Conservation (phyloP, 768 basidiomycete species). For the Panellus pusillus region DNA sequence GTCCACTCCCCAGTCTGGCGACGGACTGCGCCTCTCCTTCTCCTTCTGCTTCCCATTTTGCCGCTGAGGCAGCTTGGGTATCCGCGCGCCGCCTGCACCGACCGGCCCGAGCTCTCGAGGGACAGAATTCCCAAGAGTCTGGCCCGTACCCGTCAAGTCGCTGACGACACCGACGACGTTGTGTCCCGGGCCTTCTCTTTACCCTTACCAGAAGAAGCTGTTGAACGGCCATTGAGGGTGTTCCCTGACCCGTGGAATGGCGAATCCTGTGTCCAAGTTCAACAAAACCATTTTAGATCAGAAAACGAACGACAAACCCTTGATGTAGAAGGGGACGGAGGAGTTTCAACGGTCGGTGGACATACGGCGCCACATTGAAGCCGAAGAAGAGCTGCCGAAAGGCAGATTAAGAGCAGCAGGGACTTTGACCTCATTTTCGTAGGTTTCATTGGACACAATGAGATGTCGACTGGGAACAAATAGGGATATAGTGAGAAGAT, state of each 20-base stretch:
- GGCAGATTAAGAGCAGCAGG: slow-evolving; percentile 91
- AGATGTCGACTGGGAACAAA: slow-evolving; percentile 62
- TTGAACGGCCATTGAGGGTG: slow-evolving; percentile 57
- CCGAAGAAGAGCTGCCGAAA: slow-evolving; percentile 97
- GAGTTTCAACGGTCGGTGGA: slow-evolving; percentile 43
- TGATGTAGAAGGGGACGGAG: slow-evolving; percentile 34
- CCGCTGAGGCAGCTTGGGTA: slow-evolving; percentile 46
- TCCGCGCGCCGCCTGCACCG: slow-evolving; percentile 56
- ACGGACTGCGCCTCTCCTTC: slow-evolving; percentile 54
- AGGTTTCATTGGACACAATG: slow-evolving; percentile 77
- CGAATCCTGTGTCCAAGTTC: slow-evolving; percentile 30
- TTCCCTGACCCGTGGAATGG: slow-evolving; percentile 69
- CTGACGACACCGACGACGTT: slow-evolving; percentile 32
- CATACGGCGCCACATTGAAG: slow-evolving; percentile 76
- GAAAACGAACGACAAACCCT: slow-evolving; percentile 25
- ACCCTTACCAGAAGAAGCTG: slow-evolving; percentile 39
- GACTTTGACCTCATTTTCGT: slow-evolving; percentile 74
- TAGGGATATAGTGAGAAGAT: slow-evolving; percentile 1
- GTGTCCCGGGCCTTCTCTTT: slow-evolving; percentile 51
- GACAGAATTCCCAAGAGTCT: slow-evolving; percentile 46
- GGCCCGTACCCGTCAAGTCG: slow-evolving; percentile 47
- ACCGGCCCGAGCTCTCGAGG: slow-evolving; percentile 42
- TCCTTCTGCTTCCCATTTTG: slow-evolving; percentile 28
- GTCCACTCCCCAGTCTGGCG: slow-evolving; percentile 84
- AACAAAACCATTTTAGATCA: slow-evolving; percentile 5